A percentile compares a stretch with the other conserved stretches of the same genome.
These are phyloP conservation scores for Candida lessepsii DNA, from an alignment of 805 yeast species.

Conservation along the genomic window DNA sequence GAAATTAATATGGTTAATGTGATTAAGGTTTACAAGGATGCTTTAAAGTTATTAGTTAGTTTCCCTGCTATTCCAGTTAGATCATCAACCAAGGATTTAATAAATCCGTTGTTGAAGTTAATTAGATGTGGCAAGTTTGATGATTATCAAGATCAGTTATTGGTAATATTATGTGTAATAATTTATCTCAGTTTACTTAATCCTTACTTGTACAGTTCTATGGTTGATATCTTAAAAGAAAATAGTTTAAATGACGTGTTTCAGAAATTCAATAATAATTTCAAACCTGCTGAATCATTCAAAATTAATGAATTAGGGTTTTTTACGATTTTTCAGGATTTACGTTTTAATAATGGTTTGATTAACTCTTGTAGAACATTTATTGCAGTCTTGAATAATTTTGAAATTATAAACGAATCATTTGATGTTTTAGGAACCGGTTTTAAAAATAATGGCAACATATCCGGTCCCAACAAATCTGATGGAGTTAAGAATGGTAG, in stretches of 20 bases:
- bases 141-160: not conserved
- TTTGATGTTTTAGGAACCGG: not conserved
- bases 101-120: slow-evolving; percentile 3
- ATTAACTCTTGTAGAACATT: not conserved
- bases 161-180: not conserved
- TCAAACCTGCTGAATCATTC: not conserved
- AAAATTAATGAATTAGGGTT: not conserved
- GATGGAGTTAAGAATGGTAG: no score
- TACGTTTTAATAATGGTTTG: not conserved
- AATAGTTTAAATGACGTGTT: no score
- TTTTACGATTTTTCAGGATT: not conserved
- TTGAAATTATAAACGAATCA: not conserved
- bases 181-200: slow-evolving; percentile 8
- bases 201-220: slow-evolving; percentile 2
- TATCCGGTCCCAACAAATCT: no score
- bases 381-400: not conserved
- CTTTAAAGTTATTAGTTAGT: slow-evolving; percentile 10
- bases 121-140: not conserved
- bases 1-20: slow-evolving; percentile 7
- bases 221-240: slow-evolving; percentile 6
- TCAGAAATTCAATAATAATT: no score
- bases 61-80: slow-evolving; percentile 5
- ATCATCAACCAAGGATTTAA: not conserved
- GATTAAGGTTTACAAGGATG: slow-evolving; percentile 9
- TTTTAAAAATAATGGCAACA: not conserved